phyloP scores from a whole-genome alignment of 2,329 filamentous ascomycete species.

The Xylariaceae sp. region DNA sequence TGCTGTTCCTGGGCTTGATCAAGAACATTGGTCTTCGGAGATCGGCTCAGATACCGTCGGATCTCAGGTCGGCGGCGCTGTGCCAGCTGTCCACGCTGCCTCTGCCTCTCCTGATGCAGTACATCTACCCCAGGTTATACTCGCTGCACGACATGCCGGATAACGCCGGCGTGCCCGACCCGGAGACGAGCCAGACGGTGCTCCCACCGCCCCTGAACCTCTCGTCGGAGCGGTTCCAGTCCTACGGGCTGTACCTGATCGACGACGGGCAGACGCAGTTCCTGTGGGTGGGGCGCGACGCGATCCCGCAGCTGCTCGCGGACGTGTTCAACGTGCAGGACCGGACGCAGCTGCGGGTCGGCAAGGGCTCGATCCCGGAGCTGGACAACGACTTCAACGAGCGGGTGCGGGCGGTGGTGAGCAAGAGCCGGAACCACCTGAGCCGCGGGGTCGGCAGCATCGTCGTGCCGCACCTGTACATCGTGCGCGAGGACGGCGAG shows the following conservation, averaged over 20 bases:
- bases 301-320: constrained; percentile 76
- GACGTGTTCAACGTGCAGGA: constrained; percentile 90
- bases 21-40: constrained; percentile 93
- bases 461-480: constrained; percentile 82
- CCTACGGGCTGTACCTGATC: constrained; percentile 90
- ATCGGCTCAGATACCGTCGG: constrained; percentile 87
- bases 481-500: constrained; percentile 92
- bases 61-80: constrained; percentile 86
- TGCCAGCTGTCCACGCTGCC: constrained; percentile 92
- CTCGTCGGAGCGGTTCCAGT: constrained; percentile 77
- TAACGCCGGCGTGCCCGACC: constrained; percentile 76
- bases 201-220: constrained; percentile 81
- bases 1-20: constrained; percentile 87
- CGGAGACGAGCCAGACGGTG: constrained; percentile 78
- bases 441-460: constrained; percentile 88
- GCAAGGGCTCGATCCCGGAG: constrained; percentile 80
- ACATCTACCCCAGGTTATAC: constrained; percentile 81
- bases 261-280: constrained; percentile 98
- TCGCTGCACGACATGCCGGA: constrained; percentile 96
- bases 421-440: constrained; percentile 85
- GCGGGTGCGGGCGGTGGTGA: constrained; percentile 78
- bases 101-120: constrained; percentile 82
- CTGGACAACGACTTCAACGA: constrained; percentile 96
- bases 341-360: constrained; percentile 76
- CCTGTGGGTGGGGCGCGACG: constrained; percentile 89